Base-by-base conservation (phyloP, 306 rosid species). In the Ormosia emarginata region DNA sequence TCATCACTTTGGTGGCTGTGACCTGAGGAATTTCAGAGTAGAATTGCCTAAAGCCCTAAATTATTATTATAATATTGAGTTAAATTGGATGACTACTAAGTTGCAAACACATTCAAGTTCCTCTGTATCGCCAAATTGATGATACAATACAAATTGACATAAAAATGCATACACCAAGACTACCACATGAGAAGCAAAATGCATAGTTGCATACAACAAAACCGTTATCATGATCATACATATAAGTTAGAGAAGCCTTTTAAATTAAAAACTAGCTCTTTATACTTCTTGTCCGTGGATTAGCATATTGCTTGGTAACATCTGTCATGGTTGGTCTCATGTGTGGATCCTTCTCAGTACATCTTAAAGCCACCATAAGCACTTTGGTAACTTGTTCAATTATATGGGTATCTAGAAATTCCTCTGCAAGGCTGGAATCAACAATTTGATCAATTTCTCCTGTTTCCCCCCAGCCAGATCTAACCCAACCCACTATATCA, bases 251-350 rank as follows among this genome's bases (percentile, higher is more conserved):
- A 15, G 29, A 62, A 71, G 44, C 2, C 18, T 32, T 17, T 67
- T 6, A 40, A 44, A 12, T 24, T 24, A 33, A 49, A 15, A 39
- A 67, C 70, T 71, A 53, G 46, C 59, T 30, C 77, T 82, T 82
- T 59, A 7, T 67, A 53, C 79, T 79, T 44, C 9, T 76, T 64
- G 69, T 62, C 39, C 74, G 17, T 37, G 67, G 59, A 43, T 74
- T 77, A 10, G 81, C 86, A 89, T 85, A 81, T 14, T 77, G 80
- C 56, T 79, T 78, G 55, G 81, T 77, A 71, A 90, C 94, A 79
- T 88, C 91, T 81, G 84, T 84, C 96, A 90, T 89, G 0, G 89
- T 77, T 0, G 97, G 97, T 71, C 97, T 90, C 63, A 36, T 89
- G 71, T n/a, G 82, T 8, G 94, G 91, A 68, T 93, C 88, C 58